A percentile compares a stretch with the other conserved stretches of the same genome.
Evolutionary conservation across 805 yeast genomes (phyloP).

Genomic region (Saccharomycopsis babjevae): DNA sequence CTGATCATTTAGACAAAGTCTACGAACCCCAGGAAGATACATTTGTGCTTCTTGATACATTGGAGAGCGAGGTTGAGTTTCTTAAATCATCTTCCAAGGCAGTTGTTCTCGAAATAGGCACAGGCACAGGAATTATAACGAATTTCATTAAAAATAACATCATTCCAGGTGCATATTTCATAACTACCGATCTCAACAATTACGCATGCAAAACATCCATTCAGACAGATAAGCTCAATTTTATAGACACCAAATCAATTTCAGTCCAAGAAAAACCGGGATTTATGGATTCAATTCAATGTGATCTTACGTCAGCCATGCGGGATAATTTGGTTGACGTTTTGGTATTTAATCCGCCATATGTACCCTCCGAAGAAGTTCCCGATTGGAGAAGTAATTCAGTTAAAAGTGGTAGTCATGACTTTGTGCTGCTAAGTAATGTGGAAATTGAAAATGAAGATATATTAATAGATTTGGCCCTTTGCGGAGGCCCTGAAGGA

Average conservation of each 20-base stretch:
- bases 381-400: slow-evolving; percentile 31
- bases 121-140: slow-evolving; percentile 86
- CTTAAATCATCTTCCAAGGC: slow-evolving; percentile 31
- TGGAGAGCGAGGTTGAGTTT: slow-evolving; percentile 48
- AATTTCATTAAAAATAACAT: slow-evolving; percentile 60
- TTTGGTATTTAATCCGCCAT: slow-evolving; percentile 88
- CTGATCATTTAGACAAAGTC: slow-evolving; percentile 55
- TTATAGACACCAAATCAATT: slow-evolving; percentile 11
- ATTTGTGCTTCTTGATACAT: slow-evolving; percentile 67
- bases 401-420: background rate
- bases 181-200: slow-evolving; percentile 72
- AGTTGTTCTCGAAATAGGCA: slow-evolving; percentile 72
- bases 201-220: slow-evolving; percentile 53
- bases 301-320: slow-evolving; percentile 46
- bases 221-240: slow-evolving; percentile 31
- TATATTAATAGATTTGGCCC: slow-evolving; percentile 80
- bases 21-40: slow-evolving; percentile 96
- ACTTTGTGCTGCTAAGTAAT: background rate
- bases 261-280: background rate
- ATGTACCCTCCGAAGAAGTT: slow-evolving; percentile 78
- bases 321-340: slow-evolving; percentile 46
- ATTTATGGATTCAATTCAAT: slow-evolving; percentile 43
- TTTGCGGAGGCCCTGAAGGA: slow-evolving; percentile 83
- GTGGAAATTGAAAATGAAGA: slow-evolving; percentile 26
- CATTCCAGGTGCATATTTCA: slow-evolving; percentile 37